A percentile compares a stretch with the other conserved stretches of the same genome.
These are phyloP conservation scores for Solanum okadae DNA, from an alignment of 257 asterid genomes.

Conservation along the genomic window DNA sequence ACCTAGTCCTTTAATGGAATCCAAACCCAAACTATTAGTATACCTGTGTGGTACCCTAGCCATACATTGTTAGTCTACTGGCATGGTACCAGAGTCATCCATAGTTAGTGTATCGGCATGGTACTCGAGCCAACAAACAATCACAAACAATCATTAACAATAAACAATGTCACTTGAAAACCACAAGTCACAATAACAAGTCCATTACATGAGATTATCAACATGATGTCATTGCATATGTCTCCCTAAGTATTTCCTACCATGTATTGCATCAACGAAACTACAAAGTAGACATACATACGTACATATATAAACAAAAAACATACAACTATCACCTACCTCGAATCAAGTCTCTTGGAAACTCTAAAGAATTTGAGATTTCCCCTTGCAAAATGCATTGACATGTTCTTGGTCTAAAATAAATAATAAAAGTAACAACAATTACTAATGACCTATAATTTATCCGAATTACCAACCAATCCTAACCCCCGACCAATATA, in stretches of 20 bases:
- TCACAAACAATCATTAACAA: neutral
- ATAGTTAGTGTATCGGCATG: neutral
- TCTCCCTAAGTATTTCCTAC: neutral
- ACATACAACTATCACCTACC: neutral
- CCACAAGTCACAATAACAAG: neutral
- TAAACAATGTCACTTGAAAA: neutral
- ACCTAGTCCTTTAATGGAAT: too few species aligned
- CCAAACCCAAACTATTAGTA: neutral
- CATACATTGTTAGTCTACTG: neutral
- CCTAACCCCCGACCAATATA: neutral
- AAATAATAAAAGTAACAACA: too few species aligned
- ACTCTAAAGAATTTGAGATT: neutral
- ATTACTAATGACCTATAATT: neutral
- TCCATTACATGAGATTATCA: neutral
- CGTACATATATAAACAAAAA: too few species aligned
- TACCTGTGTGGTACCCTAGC: neutral
- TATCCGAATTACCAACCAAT: neutral
- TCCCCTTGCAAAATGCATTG: neutral
- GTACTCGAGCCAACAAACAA: too few species aligned
- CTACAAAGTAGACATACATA: neutral
- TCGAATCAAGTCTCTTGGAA: neutral
- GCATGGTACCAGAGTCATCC: neutral
- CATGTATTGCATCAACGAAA: neutral
- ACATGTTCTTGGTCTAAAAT: too few species aligned
- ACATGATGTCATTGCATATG: neutral